phyloP scores from a whole-genome alignment of 164 flowering plant species.

The Nymphaea colorata region DNA sequence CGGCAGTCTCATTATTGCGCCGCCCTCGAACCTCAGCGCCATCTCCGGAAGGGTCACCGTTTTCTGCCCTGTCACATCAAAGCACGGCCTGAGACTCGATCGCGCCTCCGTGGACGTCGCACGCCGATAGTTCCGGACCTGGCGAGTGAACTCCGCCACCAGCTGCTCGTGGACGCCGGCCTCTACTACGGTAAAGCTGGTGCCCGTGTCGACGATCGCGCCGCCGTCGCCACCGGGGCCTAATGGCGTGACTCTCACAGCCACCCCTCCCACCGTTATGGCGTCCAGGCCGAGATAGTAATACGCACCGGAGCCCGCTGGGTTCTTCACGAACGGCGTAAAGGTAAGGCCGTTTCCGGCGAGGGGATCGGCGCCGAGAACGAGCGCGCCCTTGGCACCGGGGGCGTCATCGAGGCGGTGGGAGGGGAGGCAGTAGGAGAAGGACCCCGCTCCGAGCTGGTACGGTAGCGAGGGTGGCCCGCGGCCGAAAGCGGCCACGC shows the following conservation, averaged over 20 bases:
- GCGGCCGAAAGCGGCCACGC: constrained; percentile 59
- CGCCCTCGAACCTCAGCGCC: constrained; percentile 55
- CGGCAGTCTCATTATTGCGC: constrained; percentile 52
- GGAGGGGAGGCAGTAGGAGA: constrained; percentile 57
- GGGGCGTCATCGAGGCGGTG: constrained; percentile 32
- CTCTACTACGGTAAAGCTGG: constrained; percentile 74
- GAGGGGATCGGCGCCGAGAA: too few relatives aligned
- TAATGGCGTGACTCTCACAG: constrained; percentile 38
- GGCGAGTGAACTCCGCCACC: constrained; percentile 38
- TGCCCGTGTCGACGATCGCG: constrained; percentile 69
- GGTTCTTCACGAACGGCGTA: constrained; percentile 53
- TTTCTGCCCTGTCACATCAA: constrained; percentile 22
- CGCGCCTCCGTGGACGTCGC: constrained; percentile 23
- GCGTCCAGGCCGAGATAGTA: constrained; percentile 48
- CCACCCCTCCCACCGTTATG: constrained; percentile 43
- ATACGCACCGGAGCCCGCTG: constrained; percentile 32
- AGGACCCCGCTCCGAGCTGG: constrained; percentile 34
- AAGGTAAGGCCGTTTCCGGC: constrained; percentile 17
- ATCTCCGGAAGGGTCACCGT: constrained; percentile 32
- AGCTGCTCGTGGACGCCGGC: constrained; percentile 19
- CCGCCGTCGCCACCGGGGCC: constrained; percentile 62
- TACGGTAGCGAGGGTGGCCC: constrained; percentile 36
- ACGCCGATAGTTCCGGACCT: constrained; percentile 28
- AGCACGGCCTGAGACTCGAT: constrained; percentile 55
- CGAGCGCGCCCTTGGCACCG: background rate